Evolutionary conservation across 1,284 basidiomycete species (phyloP), one percentile per base, ranked within the genome.

Genomic region (Exsudoporus floridanus): DNA sequence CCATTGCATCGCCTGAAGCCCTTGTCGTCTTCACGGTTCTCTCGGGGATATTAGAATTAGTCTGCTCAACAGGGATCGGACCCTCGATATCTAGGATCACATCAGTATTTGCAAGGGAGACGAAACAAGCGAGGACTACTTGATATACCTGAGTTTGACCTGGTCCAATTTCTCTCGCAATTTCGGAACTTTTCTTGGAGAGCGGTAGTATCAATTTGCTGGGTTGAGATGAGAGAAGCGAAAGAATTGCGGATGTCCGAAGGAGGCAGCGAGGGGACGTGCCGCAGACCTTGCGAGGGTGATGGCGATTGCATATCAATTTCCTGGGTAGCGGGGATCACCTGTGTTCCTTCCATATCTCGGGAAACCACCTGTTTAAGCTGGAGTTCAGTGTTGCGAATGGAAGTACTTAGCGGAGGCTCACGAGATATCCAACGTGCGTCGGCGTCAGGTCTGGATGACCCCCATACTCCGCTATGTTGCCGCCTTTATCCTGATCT

Each of bases 351-450:
- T 50, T 76, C 74, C n/a, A 76, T 59, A 34, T 68, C 64, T 14
- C 60, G 42, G 37, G 55, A 42, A 57, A 39, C 53, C 53, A 57
- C 43, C 66, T 70, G 28, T 50, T 49, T 46, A 41, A 25, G 34
- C 13, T n/a, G 13, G 46, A 18, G 34, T 33, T 52, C 33, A 55
- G 53, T 8, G 18, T 38, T 18, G 23, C 8, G 33, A 21, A 37
- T 13, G 21, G 21, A 36, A 35, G 7, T 52, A 52, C 19, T 31
- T 44, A 28, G 10, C 18, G 40, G 13, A 25, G 19, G 45, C 74
- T 53, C 57, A 87, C 86, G 56, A 89, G 68, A 52, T 86, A 75
- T 31, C 77, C 75, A 25, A 90, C 74, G 49, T 75, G 74, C 10
- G 73, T 76, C 3, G 84, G 85, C 2, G 83, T 75, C 25, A 62